Percentiles rank a stretch among this genome's conserved stretches.
These are phyloP conservation scores for Citrus reticulata DNA, from an alignment of 345 rosid species.

Conservation along the genomic window DNA sequence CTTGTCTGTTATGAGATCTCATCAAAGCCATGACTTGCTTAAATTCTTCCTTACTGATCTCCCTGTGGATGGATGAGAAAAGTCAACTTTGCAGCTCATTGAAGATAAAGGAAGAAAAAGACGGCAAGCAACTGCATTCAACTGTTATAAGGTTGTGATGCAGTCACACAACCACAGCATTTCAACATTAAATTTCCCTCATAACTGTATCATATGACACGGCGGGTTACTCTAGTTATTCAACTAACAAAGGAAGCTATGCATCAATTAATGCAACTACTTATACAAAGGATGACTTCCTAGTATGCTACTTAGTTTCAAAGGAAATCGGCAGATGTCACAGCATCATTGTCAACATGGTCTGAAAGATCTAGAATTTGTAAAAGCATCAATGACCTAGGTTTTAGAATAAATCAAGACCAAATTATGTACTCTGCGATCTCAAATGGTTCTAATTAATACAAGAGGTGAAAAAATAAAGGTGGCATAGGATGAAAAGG, in stretches of 20 bases:
- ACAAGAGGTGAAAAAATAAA: not conserved
- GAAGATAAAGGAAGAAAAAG: conserved; percentile 13
- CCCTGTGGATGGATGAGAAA: conserved; percentile 37
- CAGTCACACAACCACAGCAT: not conserved
- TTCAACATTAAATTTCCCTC: not conserved
- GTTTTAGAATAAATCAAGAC: not conserved
- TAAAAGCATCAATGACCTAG: not conserved
- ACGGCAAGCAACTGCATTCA: conserved; percentile 14
- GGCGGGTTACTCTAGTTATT: not conserved
- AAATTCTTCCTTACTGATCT: conserved; percentile 79
- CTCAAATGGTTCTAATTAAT: not conserved
- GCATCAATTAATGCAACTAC: not conserved
- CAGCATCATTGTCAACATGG: not conserved
- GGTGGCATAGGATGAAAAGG: not conserved
- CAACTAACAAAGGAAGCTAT: not conserved
- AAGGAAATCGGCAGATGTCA: not conserved
- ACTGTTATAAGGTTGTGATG: not conserved
- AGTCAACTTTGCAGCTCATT: conserved; percentile 14
- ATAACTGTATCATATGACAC: not conserved
- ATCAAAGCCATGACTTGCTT: conserved; percentile 91
- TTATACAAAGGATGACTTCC: not conserved
- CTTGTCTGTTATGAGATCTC: conserved; percentile 86
- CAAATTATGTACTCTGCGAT: not conserved
- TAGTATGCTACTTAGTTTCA: not conserved
- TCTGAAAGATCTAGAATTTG: not conserved